Conservation (phyloP, 805 yeast species). For the Pichia phayaonensis region DNA sequence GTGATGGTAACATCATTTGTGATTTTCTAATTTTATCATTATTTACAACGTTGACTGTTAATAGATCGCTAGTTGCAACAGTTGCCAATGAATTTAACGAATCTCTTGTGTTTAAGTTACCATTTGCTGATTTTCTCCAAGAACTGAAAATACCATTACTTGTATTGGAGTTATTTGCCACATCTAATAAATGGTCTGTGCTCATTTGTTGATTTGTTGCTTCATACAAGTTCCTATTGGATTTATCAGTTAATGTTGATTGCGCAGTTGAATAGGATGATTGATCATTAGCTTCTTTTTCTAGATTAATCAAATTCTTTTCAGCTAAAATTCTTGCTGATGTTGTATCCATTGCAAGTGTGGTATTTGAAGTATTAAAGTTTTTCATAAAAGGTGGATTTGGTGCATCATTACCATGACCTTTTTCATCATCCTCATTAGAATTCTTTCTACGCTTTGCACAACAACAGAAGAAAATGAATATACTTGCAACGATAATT, state of each 20-base stretch:
- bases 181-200: slow-evolving; percentile 28
- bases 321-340: slow-evolving; percentile 34
- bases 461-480: slow-evolving; percentile 53
- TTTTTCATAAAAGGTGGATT: slow-evolving; percentile 27
- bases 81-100: slow-evolving; percentile 72
- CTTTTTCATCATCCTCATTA: slow-evolving; percentile 24
- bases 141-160: slow-evolving; percentile 38
- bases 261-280: slow-evolving; percentile 31
- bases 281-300: slow-evolving; percentile 24
- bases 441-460: slow-evolving; percentile 33
- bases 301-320: slow-evolving; percentile 44
- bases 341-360: slow-evolving; percentile 4
- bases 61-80: slow-evolving; percentile 75
- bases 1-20: slow-evolving; percentile 16
- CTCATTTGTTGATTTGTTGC: slow-evolving; percentile 25
- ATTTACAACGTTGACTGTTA: slow-evolving; percentile 71
- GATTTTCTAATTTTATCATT: slow-evolving; percentile 37
- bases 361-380: slow-evolving; percentile 14
- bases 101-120: slow-evolving; percentile 44
- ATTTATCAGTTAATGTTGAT: slow-evolving; percentile 45
- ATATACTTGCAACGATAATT: slow-evolving; percentile 37
- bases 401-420: slow-evolving; percentile 11
- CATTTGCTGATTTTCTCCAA: slow-evolving; percentile 45
- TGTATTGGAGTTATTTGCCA: background rate
- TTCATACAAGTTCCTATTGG: slow-evolving; percentile 6